Conservation (phyloP, 2,329 filamentous ascomycete genomes). For the Apiospora rasikravindrae region DNA sequence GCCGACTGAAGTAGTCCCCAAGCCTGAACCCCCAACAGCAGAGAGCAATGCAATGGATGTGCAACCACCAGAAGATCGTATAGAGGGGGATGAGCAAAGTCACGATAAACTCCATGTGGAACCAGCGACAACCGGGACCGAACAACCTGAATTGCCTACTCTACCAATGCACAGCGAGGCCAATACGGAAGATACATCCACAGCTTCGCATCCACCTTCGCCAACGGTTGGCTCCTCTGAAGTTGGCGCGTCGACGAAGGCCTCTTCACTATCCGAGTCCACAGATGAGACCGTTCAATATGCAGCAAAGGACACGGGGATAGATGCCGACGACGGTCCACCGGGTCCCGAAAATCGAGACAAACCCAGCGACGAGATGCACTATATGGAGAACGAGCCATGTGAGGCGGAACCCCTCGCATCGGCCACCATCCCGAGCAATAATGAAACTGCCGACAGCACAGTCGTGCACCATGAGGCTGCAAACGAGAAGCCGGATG, state of each 20-base stretch:
- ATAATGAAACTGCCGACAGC: constrained; percentile 4
- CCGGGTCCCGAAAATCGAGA: background rate
- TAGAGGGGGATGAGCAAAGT: background rate
- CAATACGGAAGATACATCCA: constrained; percentile 52
- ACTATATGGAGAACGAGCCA: constrained; percentile 5
- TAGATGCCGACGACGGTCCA: background rate
- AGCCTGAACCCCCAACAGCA: constrained; percentile 31
- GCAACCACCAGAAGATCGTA: constrained; percentile 1
- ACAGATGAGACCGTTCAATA: constrained; percentile 62
- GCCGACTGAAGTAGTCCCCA: constrained; percentile 34
- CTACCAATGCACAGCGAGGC: constrained; percentile 46
- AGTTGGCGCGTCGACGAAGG: constrained; percentile 63
- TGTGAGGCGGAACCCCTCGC: constrained; percentile 6
- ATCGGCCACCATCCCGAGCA: background rate
- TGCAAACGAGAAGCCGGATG: constrained; percentile 18
- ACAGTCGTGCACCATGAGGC: background rate
- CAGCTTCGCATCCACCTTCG: constrained; percentile 64
- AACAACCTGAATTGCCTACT: constrained; percentile 38
- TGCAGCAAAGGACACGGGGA: constrained; percentile 39
- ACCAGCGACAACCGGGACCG: background rate
- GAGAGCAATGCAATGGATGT: background rate
- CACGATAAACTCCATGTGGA: constrained; percentile 28
- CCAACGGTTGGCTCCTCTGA: constrained; percentile 57
- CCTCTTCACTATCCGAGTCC: constrained; percentile 67
- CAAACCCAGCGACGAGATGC: background rate